These are phyloP conservation scores for Calonectria leucothoes DNA, from an alignment of 2,329 filamentous ascomycete genomes.

Conservation along the genomic window DNA sequence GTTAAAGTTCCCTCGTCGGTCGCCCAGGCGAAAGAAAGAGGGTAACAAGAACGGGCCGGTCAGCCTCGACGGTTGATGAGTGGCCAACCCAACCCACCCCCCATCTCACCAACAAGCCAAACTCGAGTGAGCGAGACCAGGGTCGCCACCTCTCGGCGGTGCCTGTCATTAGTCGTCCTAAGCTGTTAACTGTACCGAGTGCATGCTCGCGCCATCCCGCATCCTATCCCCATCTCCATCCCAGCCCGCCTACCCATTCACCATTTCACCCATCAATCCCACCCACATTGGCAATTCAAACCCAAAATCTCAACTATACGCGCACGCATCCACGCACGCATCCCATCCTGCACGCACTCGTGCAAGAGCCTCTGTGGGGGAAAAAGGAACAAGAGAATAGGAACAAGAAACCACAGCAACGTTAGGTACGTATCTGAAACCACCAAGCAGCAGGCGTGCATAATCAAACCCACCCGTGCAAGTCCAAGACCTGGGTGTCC, in stretches of 20 bases:
- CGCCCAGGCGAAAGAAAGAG: neutral
- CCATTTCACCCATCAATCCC: conserved; percentile 1
- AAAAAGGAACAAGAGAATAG: neutral
- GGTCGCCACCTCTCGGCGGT: conserved; percentile 19
- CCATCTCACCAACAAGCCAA: conserved; percentile 8
- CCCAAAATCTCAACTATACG: neutral
- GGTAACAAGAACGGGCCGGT: conserved; percentile 17
- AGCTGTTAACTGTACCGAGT: conserved; percentile 2
- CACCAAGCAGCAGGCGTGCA: conserved; percentile 16
- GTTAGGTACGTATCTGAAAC: conserved; percentile 22
- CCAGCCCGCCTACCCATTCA: neutral
- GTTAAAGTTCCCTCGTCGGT: conserved; percentile 18
- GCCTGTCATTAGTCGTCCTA: conserved; percentile 21
- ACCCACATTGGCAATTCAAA: conserved; percentile 9
- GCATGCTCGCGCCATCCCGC: conserved; percentile 5
- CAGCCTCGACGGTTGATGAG: conserved; percentile 13
- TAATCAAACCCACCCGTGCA: conserved; percentile 14
- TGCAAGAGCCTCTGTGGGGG: neutral
- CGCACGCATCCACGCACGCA: neutral
- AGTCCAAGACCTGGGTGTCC: neutral
- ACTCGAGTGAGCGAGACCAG: conserved; percentile 9
- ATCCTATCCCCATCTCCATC: neutral
- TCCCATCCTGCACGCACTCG: neutral
- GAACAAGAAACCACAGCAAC: conserved; percentile 6
- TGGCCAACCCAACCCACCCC: conserved; percentile 9